Evolutionary conservation across 495 filamentous ascomycete genomes (phyloP).

Genomic region (Amphirosellinia nigrospora): DNA sequence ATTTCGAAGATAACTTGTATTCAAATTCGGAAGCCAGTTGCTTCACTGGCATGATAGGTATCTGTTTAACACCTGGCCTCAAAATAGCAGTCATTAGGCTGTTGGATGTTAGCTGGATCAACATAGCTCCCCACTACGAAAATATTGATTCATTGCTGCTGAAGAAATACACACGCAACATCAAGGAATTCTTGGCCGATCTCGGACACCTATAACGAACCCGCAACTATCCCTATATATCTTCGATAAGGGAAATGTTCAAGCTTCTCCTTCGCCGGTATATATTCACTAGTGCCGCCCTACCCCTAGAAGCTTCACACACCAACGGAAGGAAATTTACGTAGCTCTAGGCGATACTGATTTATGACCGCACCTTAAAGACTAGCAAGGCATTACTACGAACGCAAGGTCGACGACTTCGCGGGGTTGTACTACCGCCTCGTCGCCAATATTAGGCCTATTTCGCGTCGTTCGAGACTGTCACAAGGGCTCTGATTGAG

Average conservation of each 20-base stretch:
- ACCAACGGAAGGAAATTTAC: no score
- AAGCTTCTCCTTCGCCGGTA: constrained; percentile 1
- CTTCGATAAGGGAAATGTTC: not conserved
- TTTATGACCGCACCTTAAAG: no score
- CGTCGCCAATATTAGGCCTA: no score
- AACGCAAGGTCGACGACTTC: no score
- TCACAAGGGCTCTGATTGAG: no score
- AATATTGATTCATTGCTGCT: not conserved
- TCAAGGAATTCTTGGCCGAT: not conserved
- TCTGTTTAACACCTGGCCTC: no score
- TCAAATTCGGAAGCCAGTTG: not conserved
- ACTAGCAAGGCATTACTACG: no score
- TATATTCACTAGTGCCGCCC: not conserved
- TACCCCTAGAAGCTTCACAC: not conserved
- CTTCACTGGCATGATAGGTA: no score
- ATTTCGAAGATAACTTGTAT: not conserved
- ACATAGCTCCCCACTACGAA: not conserved
- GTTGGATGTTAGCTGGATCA: not conserved
- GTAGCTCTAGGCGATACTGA: no score
- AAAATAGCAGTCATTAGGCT: not conserved
- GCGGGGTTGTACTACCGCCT: no score
- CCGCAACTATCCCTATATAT: not conserved
- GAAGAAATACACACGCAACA: not conserved
- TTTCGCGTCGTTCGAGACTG: no score
- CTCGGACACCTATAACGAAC: not conserved